phyloP scores from a whole-genome alignment of 2,329 filamentous ascomycete species.

The Epichloe baconii region DNA sequence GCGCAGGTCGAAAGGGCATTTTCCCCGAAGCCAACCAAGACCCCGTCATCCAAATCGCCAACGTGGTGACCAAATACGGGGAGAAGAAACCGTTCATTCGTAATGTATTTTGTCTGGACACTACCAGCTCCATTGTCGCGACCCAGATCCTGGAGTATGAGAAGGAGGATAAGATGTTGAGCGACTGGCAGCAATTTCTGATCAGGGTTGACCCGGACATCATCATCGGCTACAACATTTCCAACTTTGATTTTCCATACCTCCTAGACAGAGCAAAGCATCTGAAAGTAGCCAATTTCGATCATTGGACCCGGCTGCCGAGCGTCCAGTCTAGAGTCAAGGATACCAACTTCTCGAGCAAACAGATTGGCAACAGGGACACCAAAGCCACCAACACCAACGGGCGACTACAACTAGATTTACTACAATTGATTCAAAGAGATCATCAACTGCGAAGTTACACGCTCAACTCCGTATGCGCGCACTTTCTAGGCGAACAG shows the following conservation, averaged over 20 bases:
- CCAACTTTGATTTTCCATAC: slow-evolving; percentile 98
- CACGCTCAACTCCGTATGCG: slow-evolving; percentile 89
- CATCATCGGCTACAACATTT: slow-evolving; percentile 97
- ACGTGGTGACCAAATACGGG: slow-evolving; percentile 87
- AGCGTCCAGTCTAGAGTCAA: slow-evolving; percentile 58
- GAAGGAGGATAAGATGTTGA: slow-evolving; percentile 79
- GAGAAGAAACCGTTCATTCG: slow-evolving; percentile 91
- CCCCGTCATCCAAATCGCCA: slow-evolving; percentile 95
- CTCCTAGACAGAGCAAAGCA: slow-evolving; percentile 77
- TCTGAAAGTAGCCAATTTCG: slow-evolving; percentile 67
- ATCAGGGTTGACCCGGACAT: slow-evolving; percentile 88
- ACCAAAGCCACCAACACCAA: slow-evolving; percentile 92
- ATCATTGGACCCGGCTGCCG: slow-evolving; percentile 74
- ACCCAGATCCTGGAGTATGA: slow-evolving; percentile 81
- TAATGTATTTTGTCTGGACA: slow-evolving; percentile 92
- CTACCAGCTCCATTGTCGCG: slow-evolving; percentile 85
- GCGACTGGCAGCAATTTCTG: slow-evolving; percentile 81
- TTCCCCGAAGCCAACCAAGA: slow-evolving; percentile 89
- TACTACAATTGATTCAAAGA: slow-evolving; percentile 87
- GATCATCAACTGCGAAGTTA: slow-evolving; percentile 95
- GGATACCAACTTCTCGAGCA: slow-evolving; percentile 83
- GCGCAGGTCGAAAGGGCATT: slow-evolving; percentile 90
- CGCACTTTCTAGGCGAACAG: slow-evolving; percentile 90
- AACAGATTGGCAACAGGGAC: slow-evolving; percentile 95
- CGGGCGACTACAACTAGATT: slow-evolving; percentile 80